Percentiles rank a stretch among this genome's conserved stretches.
phyloP scores from a whole-genome alignment of 441 rosid species.

The Euphorbia celastroides region DNA sequence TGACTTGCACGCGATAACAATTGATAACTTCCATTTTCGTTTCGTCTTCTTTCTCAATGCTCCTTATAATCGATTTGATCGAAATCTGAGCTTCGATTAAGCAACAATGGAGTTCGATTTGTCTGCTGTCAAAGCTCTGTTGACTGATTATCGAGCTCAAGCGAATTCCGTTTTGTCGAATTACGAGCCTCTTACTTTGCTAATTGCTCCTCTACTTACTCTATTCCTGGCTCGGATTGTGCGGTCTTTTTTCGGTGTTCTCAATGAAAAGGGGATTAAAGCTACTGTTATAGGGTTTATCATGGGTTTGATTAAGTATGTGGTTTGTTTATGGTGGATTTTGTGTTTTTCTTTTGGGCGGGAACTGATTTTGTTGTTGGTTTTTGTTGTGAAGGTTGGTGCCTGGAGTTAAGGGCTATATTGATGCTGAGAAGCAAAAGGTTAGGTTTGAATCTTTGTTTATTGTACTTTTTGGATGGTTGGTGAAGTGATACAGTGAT shows the following conservation, averaged over 20 bases:
- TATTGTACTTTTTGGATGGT: background rate
- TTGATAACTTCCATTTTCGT: background rate
- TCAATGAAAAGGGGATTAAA: slow-evolving; percentile 63
- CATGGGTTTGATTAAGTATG: slow-evolving; percentile 64
- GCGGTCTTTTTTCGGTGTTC: slow-evolving; percentile 36
- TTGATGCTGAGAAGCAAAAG: slow-evolving; percentile 93
- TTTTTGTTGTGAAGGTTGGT: slow-evolving; percentile 43
- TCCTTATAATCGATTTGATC: background rate
- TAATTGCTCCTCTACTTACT: slow-evolving; percentile 62
- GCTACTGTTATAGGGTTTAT: slow-evolving; percentile 42
- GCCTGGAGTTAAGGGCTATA: slow-evolving; percentile 74
- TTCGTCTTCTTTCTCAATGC: background rate
- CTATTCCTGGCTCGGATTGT: slow-evolving; percentile 48
- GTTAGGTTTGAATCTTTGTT: slow-evolving; percentile 22
- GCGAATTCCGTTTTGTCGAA: no score
- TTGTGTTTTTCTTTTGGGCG: background rate
- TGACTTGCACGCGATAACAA: slow-evolving; percentile 5
- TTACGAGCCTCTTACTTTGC: no score
- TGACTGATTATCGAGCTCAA: no score
- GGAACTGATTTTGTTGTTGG: background rate
- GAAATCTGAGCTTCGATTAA: background rate
- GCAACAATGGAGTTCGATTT: background rate
- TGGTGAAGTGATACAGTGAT: background rate
- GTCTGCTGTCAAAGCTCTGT: no score
- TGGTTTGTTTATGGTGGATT: background rate